These are phyloP conservation scores for Plenodomus lindquistii DNA, from an alignment of 2,329 filamentous ascomycete genomes.

Conservation along the genomic window DNA sequence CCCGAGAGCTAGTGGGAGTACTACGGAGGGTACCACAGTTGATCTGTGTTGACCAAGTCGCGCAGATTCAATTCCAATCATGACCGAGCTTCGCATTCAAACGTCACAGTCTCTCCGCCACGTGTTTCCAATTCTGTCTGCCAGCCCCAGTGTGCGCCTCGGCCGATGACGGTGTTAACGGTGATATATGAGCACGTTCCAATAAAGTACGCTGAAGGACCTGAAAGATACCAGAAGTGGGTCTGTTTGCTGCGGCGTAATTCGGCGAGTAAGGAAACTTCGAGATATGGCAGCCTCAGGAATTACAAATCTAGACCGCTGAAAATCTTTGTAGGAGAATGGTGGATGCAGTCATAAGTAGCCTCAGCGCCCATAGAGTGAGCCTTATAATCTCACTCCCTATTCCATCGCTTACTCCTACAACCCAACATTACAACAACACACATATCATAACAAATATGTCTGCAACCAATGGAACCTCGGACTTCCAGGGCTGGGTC, in stretches of 20 bases:
- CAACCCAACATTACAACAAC: neutral
- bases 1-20: neutral
- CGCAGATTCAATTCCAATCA: neutral
- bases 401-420: neutral
- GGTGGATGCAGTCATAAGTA: neutral
- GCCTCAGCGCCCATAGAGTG: neutral
- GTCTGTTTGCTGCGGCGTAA: conserved; percentile 18
- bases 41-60: neutral
- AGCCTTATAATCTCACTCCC: neutral
- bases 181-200: conserved; percentile 4
- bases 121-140: neutral
- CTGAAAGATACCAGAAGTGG: conserved; percentile 18
- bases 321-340: conserved; percentile 1
- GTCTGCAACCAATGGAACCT: conserved; percentile 34
- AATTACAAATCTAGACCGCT: conserved; percentile 24
- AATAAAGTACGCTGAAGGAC: conserved; percentile 14
- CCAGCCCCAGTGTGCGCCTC: neutral
- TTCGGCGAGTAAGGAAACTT: conserved; percentile 31
- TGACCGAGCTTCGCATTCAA: neutral
- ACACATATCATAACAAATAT: conserved; percentile 18
- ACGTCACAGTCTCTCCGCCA: neutral
- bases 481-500: conserved; percentile 60
- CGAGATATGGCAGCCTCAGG: conserved; percentile 12
- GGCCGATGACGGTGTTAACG: conserved; percentile 3
- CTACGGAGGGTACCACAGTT: neutral